Base-by-base conservation (phyloP, 2,329 filamentous ascomycete species). In the Chaetomium sp. region DNA sequence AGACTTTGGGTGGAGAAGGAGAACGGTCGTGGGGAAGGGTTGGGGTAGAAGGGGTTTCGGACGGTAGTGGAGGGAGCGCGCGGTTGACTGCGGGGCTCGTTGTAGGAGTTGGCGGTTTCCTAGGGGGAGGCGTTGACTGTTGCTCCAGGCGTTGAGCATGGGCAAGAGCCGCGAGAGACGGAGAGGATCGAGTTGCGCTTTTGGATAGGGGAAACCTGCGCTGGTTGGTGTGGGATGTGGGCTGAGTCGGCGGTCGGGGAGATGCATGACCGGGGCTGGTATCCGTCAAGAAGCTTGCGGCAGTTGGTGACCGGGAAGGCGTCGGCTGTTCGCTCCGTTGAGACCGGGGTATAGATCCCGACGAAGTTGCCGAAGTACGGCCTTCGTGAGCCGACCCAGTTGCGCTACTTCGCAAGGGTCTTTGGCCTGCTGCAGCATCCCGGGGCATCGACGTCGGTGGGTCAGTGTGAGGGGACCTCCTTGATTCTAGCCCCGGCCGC, bases 1-100 rank as follows among this genome's bases (percentile, higher is more conserved):
- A 79, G 36, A 73, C 64, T 41, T 67, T 66, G 10, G 62, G 61
- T 19, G 57, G 60, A 12, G 53, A 14, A 5, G 43, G 35, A 3
- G 45, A 41, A 7, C 40, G 38, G 6, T 40, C 2, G 10, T 46
- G 34, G 59, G 58, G 1, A 55, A 44, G 0, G 52, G 52, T 4
- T 59, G 58, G n/a, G 56, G 55, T 8, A 57, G 60, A 1, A 27
- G 19, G 56, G 57, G 52, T 49, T 38, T 7, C 10, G 6, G 37
- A 40, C 38, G 49, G 54, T 40, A 34, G 47, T 51, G 41, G 54
- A 38, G 35, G 14, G 40, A 27, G 12, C 44, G 27, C 11, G 42
- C 34, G 57, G 40, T 27, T 4, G 19, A 4, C 1, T 19, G 2
- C 19, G 43, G 14, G 34, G 43, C 11, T 38, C 14, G 38, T 41